Evolutionary conservation across 176 grass and related monocot genomes (phyloP), one percentile per base, ranked within the genome.

Genomic region (Cenchrus purpureus): DNA sequence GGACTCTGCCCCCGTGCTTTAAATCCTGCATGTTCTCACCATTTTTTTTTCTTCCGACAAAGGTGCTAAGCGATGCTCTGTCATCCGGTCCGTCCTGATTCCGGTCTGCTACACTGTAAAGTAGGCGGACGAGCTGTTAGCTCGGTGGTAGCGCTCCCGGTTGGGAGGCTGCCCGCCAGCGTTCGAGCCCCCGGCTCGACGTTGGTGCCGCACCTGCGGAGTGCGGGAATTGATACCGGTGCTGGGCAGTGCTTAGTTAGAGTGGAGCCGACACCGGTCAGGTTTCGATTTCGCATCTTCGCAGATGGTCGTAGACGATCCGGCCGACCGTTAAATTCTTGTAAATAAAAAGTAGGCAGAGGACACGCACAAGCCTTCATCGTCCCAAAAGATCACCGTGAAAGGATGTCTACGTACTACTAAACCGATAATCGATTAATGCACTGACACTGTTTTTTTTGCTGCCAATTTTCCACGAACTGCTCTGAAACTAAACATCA

Each of bases 311-410:
- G n/a, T n/a, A n/a, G n/a, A n/a, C n/a, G n/a, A n/a, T n/a, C n/a
- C n/a, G n/a, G n/a, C n/a, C n/a, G n/a, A n/a, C n/a, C n/a, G n/a
- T n/a, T n/a, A n/a, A n/a, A n/a, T n/a, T n/a, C n/a, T n/a, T n/a
- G n/a, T n/a, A n/a, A n/a, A n/a, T n/a, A n/a, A n/a, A 37, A 82
- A 87, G 51, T 40, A 16, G 43, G 51, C 58, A 82, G 75, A 82
- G 22, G 71, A 60, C 61, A 50, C 10, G 12, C 28, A 68, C 17
- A 3, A 10, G 57, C 25, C 17, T 74, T 46, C 37, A n/a, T 32
- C 63, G 17, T 62, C 43, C 8, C 31, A 32, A 19, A 32, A 44
- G 63, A n/a, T 56, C 64, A 8, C 6, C 20, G 10, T 44, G 2
- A 46, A 60, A 76, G 2, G 32, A 3, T 68, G 60, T 32, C 31